Evolutionary conservation across 371 early-diverging fungal genomes (phyloP).

Genomic region (Dentiscutata heterogama): DNA sequence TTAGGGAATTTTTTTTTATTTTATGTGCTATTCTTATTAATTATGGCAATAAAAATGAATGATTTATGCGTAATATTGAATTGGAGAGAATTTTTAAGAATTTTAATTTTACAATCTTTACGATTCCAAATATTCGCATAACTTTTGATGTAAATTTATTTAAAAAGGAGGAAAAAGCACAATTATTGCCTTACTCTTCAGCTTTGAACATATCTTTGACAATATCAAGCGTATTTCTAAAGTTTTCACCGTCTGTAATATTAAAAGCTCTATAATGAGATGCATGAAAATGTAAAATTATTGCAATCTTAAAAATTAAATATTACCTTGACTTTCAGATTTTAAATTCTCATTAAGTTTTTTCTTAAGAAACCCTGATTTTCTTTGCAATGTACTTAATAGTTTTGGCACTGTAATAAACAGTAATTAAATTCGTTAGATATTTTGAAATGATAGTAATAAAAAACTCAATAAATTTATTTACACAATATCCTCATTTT

Average conservation of each 20-base stretch:
- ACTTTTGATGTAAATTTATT: no score
- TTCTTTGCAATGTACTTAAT: constrained; percentile 22
- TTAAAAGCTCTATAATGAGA: not conserved
- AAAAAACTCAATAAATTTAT: not conserved
- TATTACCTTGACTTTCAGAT: constrained; percentile 9
- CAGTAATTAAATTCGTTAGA: not conserved
- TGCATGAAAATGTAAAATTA: not conserved
- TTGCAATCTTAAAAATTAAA: not conserved
- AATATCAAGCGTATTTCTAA: not conserved
- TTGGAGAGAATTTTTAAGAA: no score
- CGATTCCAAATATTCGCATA: no score
- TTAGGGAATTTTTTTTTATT: not conserved
- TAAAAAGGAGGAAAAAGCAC: not conserved
- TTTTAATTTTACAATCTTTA: no score
- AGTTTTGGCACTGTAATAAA: constrained; percentile 24
- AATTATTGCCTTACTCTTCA: not conserved
- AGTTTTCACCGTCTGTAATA: not conserved
- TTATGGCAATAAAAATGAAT: not conserved
- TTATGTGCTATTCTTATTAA: no score
- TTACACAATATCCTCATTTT: constrained; percentile 33
- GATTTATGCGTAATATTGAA: not conserved
- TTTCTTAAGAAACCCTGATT: not conserved
- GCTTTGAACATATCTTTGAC: constrained; percentile 5
- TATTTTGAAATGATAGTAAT: not conserved
- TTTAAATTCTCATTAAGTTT: not conserved